Base-by-base conservation (phyloP, 1,139 yeast genomes). In the Kodamaea arcana region DNA sequence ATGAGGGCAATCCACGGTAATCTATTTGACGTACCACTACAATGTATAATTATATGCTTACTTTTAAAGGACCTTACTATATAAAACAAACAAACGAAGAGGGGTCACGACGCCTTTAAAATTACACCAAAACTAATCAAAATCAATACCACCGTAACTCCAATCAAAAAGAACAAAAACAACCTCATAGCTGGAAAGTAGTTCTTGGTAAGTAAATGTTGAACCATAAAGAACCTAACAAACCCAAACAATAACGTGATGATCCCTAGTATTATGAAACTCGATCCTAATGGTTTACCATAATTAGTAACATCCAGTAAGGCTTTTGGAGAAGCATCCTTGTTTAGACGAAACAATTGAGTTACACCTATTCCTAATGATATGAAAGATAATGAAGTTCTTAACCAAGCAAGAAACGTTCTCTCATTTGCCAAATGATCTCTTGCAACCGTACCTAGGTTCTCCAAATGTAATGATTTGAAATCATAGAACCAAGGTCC, bases 341-440 rank as follows among this genome's bases (percentile, higher is more conserved):
- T 41, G 25, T 62, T 65, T 21, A 67, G 42, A 34, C 69, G 50
- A 43, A 67, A 64, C 35, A 68, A 54, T 44, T 68, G 73, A 4
- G 72, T 63, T 15, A 66, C 58, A 2, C 69, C 73, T 14, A 68
- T 59, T 1, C 73, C 73, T 27, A 67, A 56, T 12, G 72, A 64
- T 4, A 67, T 58, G 39, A 68, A 65, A 11, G 70, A 59, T 16
- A 68, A 48, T 3, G 70, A 62, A 0, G 94, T 83, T 40, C 94
- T 66, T 26, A 80, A 58, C 83, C 90, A 84, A 1, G 94, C 92
- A 11, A 84, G 61, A 39, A 78, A 78, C 0, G 94, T 84, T 40
- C 94, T 64, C 52, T 84, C 94, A 51, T 83, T 83, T 13, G 94
- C 90, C 57, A 84, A 52, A 31, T 73, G 78, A 45, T 73, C 78